Base-by-base conservation (phyloP, 495 filamentous ascomycete species). In the Penicillium malachiteum region DNA sequence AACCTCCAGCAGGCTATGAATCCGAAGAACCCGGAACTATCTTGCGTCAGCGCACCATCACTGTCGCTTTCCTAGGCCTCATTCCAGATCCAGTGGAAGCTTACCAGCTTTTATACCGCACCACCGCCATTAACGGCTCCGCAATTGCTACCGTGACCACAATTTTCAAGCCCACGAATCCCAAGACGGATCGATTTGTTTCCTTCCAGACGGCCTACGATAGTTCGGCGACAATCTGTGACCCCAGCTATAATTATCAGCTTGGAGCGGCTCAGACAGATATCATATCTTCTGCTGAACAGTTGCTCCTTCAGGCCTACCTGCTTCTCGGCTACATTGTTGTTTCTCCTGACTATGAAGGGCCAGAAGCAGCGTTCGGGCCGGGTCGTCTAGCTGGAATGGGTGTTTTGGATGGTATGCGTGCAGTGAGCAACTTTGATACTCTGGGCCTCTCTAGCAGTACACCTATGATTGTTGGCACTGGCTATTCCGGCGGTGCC, bases 401-500 rank as follows among this genome's bases (percentile, higher is more conserved):
- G 64, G 67, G 57, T 10, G 68, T 68, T 5, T 46, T 73, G 48
- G 70, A 73, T 44, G 56, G 53, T 2, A 71, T 73, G 61, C 68
- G 70, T 18, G 70, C 70, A n/a, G 68, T 73, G 10, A 46, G 44
- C 13, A 66, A 56, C 13, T 71, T 68, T 47, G 18, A 62, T 5
- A 52, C 55, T 0, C 50, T 73, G 5, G 65, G 67, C 13, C 48
- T 73, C 10, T 38, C 53, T 7, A 64, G 35, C 5, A 30, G 31
- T 13, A 59, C 39, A 0, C 70, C 70, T 3, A 64, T 60, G 52
- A 64, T 71, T 44, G 68, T 71, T 9, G 70, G 66, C 5, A 56
- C 54, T 8, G 83, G 82, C 5, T 86, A 84, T 55, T 81, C 78
- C 6, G 82, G 83, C n/a, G 83, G 82, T 33, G 69, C 74, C 1